Evolutionary conservation across 2,329 filamentous ascomycete species (phyloP).

Genomic region (Penicillium sp.): DNA sequence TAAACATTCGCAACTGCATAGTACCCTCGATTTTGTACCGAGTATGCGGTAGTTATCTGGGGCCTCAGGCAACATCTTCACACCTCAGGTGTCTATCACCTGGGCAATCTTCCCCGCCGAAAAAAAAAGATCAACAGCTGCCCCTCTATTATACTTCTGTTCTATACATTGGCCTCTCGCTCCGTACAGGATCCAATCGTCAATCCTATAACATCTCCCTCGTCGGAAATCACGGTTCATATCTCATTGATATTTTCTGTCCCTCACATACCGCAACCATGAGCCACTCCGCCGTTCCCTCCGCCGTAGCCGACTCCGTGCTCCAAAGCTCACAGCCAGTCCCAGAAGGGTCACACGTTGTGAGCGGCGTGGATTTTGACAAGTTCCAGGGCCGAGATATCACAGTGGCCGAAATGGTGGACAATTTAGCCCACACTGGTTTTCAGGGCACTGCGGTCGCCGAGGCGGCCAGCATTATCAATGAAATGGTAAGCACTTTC

Average conservation of each 20-base stretch:
- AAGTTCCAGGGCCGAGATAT: slow-evolving; percentile 69
- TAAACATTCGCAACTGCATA: too few species aligned
- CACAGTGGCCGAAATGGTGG: slow-evolving; percentile 80
- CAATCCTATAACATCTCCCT: neutral
- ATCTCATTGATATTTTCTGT: slow-evolving; percentile 42
- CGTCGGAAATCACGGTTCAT: neutral
- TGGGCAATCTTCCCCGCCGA: slow-evolving; percentile 16
- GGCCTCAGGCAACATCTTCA: slow-evolving; percentile 1
- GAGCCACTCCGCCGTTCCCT: slow-evolving; percentile 51
- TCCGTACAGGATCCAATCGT: neutral
- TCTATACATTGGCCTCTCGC: neutral
- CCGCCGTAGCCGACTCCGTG: slow-evolving; percentile 74
- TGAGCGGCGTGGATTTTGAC: slow-evolving; percentile 92
- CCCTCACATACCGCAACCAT: slow-evolving; percentile 8
- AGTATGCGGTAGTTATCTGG: neutral
- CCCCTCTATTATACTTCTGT: neutral
- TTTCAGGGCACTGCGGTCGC: slow-evolving; percentile 80
- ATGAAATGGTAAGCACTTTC: slow-evolving; percentile 75
- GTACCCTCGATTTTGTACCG: too few species aligned
- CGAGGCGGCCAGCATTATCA: slow-evolving; percentile 87
- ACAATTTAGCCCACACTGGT: slow-evolving; percentile 82
- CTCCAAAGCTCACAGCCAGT: slow-evolving; percentile 81
- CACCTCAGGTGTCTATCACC: slow-evolving; percentile 12
- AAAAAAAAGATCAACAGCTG: slow-evolving; percentile 10
- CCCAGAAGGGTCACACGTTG: slow-evolving; percentile 74